Conservation (phyloP, 192 early-diverging fungal genomes). For the Umbelopsis sp. region DNA sequence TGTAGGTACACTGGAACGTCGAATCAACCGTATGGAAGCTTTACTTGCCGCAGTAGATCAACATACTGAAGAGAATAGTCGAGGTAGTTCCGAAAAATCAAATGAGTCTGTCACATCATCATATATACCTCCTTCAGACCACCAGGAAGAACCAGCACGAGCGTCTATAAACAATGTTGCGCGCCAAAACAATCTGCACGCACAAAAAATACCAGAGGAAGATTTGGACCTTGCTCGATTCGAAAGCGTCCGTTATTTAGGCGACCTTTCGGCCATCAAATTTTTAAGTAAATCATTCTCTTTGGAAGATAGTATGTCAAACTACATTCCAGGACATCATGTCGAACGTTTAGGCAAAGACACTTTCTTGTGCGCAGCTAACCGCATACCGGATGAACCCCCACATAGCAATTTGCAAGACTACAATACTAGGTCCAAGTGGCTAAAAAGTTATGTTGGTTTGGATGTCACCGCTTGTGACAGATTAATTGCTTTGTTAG, state of each 20-base stretch:
- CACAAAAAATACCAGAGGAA: slow-evolving; percentile 15
- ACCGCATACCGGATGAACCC: background rate
- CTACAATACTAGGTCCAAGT: background rate
- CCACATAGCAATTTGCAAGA: background rate
- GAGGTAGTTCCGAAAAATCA: background rate
- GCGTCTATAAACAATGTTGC: slow-evolving; percentile 2
- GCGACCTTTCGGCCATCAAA: slow-evolving; percentile 2
- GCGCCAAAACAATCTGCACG: background rate
- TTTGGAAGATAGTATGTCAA: background rate
- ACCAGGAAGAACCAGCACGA: background rate
- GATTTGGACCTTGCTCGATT: slow-evolving; percentile 17
- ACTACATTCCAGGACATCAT: background rate
- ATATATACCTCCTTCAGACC: too few species aligned
- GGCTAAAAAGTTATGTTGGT: background rate
- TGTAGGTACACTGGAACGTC: slow-evolving; percentile 3
- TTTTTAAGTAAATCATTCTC: slow-evolving; percentile 1
- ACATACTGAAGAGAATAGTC: background rate
- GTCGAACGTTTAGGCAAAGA: slow-evolving; percentile 7
- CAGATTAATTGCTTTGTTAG: slow-evolving; percentile 3
- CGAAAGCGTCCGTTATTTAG: slow-evolving; percentile 13
- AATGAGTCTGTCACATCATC: background rate
- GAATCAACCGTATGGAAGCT: slow-evolving; percentile 12
- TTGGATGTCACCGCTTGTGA: background rate
- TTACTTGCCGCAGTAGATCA: slow-evolving; percentile 3
- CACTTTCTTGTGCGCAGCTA: background rate